Evolutionary conservation across 768 basidiomycete species (phyloP), one percentile per base, ranked within the genome.

Genomic region (Rossbeevera mucosa): DNA sequence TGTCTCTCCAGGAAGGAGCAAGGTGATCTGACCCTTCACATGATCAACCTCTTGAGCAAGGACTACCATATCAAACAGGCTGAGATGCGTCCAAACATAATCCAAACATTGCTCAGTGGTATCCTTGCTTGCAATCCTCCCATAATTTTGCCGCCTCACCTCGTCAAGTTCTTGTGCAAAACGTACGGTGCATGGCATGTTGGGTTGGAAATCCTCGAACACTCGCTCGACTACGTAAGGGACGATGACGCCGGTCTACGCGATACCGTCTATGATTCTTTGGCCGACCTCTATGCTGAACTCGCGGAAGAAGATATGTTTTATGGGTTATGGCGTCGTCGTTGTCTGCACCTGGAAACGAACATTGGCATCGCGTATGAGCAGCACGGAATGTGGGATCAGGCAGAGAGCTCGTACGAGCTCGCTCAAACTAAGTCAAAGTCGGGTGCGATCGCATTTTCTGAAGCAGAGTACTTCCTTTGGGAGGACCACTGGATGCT

Each of bases 401-500:
- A 94, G 62, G 94, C 96, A 0, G 81, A 89, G 33, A 81, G 76
- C 54, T 80, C 86, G 36, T 97, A 99, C 69, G 96, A 99, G 70
- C 72, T 75, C 22, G 96, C 94, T 1, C 94, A 97, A 70, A 84
- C 76, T 58, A 90, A 86, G 68, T 86, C 93, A 7, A 79, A 93
- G 43, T 76, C 80, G 4, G 91, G 92, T 5, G 73, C 80, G 6
- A 82, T 96, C 48, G 85, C 94, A 1, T 98, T 94, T 73, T 87
- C 89, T 12, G 96, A 99, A 68, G 78, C 88, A 2, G 96, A 99
- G 68, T 97, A 94, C 67, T 93, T 90, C 61, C 75, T 99, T 18
- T 99, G 96, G 96, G 96, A 99, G 63, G 96, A 99, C 66, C 96
- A 99, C 67, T 99, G 96, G 95, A 89, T 99, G 53, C 73, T 94